Base-by-base conservation (phyloP, 805 yeast genomes). In the Candida caryicola region DNA sequence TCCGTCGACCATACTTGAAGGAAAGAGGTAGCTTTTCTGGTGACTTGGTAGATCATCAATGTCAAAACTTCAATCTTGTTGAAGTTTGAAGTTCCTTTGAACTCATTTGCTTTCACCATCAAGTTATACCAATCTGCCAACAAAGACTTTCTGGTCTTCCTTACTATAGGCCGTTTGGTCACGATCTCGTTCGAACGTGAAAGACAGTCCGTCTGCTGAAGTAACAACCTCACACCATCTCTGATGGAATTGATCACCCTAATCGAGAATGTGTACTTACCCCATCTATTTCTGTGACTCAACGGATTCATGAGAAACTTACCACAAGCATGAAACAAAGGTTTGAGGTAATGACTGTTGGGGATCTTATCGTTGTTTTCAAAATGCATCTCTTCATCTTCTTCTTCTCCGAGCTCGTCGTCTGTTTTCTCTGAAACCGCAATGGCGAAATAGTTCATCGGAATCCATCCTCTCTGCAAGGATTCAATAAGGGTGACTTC, bases 121-220 rank as follows among this genome's bases (percentile, higher is more conserved):
- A 85, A 64, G 36, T 79, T 80, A 46, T 85, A 84, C 95, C 95
- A 85, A 54, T 83, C 90, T 2, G 90, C 82, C 23, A 85, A 69
- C 39, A 85, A 60, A 27, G 79, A 71, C 57, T 85, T 85, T 47
- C 95, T 71, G 37, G 79, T 69, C 45, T 74, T 78, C 39, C 86
- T 66, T 12, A 85, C 76, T 3, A 74, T 56, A 2, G 86, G 81
- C 35, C 76, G 72, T 44, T 73, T 71, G 44, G 79, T 77, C 4
- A 85, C 90, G 32, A 83, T 70, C 21, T 79, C 80, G 46, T 82
- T 81, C 1, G 88, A 77, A 47, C 93, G 66, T 1, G 93, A 84
- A 14, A 85, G 73, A 61, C 91, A 84, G 43, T 81, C 82, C 0
- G 91, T 83, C 36, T 75, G 72, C 43, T 79, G 81, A 25, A 85